A percentile compares a stretch with the other conserved stretches of the same genome.
These are phyloP conservation scores for Penicillium herquei DNA, from an alignment of 495 filamentous ascomycete species.

Conservation along the genomic window DNA sequence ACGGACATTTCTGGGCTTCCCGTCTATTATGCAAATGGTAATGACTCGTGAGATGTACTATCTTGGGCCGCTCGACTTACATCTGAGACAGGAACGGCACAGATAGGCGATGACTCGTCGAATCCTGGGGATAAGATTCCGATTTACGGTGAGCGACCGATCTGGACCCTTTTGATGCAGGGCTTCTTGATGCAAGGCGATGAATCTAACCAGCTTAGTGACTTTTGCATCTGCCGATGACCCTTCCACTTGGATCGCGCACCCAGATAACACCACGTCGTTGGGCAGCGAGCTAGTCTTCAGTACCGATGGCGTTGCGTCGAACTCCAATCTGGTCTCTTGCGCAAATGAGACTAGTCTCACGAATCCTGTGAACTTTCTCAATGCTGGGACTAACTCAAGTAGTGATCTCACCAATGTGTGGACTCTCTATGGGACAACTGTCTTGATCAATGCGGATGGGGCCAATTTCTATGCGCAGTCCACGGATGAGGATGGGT, in stretches of 20 bases:
- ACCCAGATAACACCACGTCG: neutral
- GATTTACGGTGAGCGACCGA: constrained; percentile 6
- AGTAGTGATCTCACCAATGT: neutral
- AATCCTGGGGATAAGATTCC: constrained; percentile 6
- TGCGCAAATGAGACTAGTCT: neutral
- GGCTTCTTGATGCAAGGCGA: neutral
- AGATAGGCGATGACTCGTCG: too few relatives aligned
- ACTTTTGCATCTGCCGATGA: neutral
- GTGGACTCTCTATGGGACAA: constrained; percentile 28
- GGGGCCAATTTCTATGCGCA: constrained; percentile 10
- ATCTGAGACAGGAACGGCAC: too few relatives aligned
- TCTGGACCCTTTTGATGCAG: too few relatives aligned
- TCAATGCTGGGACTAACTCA: too few relatives aligned
- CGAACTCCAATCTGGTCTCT: constrained; percentile 2
- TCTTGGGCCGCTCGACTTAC: too few relatives aligned
- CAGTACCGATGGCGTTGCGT: neutral
- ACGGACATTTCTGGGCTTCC: constrained; percentile 31
- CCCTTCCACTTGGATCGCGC: constrained; percentile 3
- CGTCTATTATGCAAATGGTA: too few relatives aligned
- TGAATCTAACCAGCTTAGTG: neutral
- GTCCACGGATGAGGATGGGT: constrained; percentile 11
- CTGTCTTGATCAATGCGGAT: constrained; percentile 17
- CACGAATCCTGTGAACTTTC: constrained; percentile 2
- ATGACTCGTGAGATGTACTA: too few relatives aligned
- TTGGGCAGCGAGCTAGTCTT: neutral